phyloP scores from a whole-genome alignment of 805 yeast genomes.

The Suhomyces sp. region DNA sequence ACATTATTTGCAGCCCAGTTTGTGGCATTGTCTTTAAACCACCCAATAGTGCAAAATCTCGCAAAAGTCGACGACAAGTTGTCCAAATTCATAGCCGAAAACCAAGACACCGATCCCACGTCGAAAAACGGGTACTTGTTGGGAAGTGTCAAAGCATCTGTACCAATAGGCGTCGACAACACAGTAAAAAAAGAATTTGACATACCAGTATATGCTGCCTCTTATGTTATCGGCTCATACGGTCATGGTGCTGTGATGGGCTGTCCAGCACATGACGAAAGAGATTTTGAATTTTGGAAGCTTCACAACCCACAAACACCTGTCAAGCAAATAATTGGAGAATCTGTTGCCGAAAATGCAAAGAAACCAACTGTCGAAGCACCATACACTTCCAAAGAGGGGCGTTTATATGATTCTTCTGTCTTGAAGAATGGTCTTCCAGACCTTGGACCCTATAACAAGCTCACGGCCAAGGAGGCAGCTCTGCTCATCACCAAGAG shows the following conservation, averaged over 20 bases:
- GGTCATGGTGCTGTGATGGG: slow-evolving; percentile 98
- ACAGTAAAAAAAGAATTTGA: slow-evolving; percentile 12
- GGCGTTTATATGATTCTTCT: slow-evolving; percentile 31
- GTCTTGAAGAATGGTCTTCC: slow-evolving; percentile 24
- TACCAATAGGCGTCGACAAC: slow-evolving; percentile 55
- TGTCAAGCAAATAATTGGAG: slow-evolving; percentile 46
- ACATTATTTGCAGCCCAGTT: slow-evolving; percentile 82
- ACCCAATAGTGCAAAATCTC: slow-evolving; percentile 50
- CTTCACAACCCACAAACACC: slow-evolving; percentile 49
- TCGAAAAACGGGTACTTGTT: slow-evolving; percentile 57
- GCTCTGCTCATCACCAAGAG: slow-evolving; percentile 41
- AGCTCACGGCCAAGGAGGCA: slow-evolving; percentile 52
- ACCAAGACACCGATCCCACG: slow-evolving; percentile 33
- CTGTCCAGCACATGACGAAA: slow-evolving; percentile 87
- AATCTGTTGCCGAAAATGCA: slow-evolving; percentile 18
- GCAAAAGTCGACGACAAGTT: slow-evolving; percentile 42
- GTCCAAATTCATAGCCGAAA: slow-evolving; percentile 48
- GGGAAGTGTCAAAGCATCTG: slow-evolving; percentile 38
- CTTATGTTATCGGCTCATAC: slow-evolving; percentile 79
- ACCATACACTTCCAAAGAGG: slow-evolving; percentile 52
- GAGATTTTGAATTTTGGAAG: slow-evolving; percentile 83
- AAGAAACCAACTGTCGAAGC: slow-evolving; percentile 29
- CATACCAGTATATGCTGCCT: slow-evolving; percentile 84
- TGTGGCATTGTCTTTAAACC: slow-evolving; percentile 72
- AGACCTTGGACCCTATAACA: slow-evolving; percentile 42